Conservation (phyloP, 768 basidiomycete genomes). For the Podaxis rugospora region DNA sequence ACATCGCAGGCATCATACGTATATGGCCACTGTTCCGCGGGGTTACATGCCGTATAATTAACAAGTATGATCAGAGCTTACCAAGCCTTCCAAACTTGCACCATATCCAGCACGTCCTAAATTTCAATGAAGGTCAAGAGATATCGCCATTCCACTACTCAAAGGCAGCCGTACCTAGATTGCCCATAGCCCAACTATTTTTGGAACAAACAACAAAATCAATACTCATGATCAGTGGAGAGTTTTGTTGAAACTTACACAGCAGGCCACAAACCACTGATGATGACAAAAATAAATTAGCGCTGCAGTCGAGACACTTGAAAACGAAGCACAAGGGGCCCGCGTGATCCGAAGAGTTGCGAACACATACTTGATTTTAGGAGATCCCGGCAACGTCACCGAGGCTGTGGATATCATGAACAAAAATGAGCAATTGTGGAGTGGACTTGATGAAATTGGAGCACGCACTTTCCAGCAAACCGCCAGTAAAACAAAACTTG, state of each 20-base stretch:
- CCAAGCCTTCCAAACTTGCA: conserved; percentile 64
- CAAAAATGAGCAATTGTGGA: neutral
- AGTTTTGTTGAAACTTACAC: conserved; percentile 21
- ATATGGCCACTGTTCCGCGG: conserved; percentile 53
- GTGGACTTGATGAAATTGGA: neutral
- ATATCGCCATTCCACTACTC: neutral
- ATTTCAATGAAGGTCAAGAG: neutral
- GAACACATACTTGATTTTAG: conserved; percentile 19
- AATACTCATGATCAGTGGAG: neutral
- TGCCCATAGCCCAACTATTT: conserved; percentile 42
- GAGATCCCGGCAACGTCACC: conserved; percentile 23
- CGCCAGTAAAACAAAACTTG: conserved; percentile 78
- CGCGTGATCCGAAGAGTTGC: neutral
- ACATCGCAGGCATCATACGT: conserved; percentile 75
- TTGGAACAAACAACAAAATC: conserved; percentile 17
- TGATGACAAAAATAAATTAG: neutral
- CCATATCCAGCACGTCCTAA: conserved; percentile 71
- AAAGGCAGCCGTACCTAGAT: conserved; percentile 37
- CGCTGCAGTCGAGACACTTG: neutral
- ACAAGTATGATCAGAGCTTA: conserved; percentile 23
- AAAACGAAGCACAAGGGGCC: neutral
- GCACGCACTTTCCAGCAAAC: conserved; percentile 49
- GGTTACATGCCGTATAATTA: neutral
- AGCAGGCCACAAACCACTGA: conserved; percentile 31
- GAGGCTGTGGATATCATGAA: conserved; percentile 16